Evolutionary conservation across 441 rosid species (phyloP), one percentile per base, ranked within the genome.

Genomic region (Codiaeum variegatum): DNA sequence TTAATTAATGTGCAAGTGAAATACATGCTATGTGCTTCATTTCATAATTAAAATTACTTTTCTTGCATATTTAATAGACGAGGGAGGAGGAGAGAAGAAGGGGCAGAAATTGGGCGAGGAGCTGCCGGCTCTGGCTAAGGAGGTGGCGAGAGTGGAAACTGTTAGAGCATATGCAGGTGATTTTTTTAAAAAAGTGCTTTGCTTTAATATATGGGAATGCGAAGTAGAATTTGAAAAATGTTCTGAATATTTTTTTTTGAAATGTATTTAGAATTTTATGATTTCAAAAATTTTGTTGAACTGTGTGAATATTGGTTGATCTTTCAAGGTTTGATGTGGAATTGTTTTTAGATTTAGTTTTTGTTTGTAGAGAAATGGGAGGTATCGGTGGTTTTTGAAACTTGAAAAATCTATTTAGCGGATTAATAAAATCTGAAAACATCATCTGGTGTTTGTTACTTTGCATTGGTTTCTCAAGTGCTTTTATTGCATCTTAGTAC

Each of bases 111-210:
- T 90, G 77, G 91, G 90, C 36, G 91, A 87, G 80, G 95, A 94
- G 84, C 84, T 91, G 73, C 93, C 93, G 5, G 85, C 83, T 19
- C 73, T 94, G 69, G 97, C 97, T 0, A 91, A 89, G 81, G 97
- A 94, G 81, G 98, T 94, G 66, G 90, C 96, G 18, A 84, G 91
- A 76, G 91, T 94, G 79, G 97, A 94, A 78, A 86, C 86, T 3
- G 94, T 90, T 62, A 82, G 95, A 56, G 90, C 83, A 28, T 94
- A 94, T 80, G 93, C 97, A 6, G 93, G 98, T 91, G 42, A 80
- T 18, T 29, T 16, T 4, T 58, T 26, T 24, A 5, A 1, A 3
- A 19, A 21, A 15, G 44, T 42, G 42, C 72, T 66, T 66, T 62
- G 47, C 65, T 46, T 66, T 52, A 31, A 21, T 38, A 46, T 46